Evolutionary conservation across 2,329 filamentous ascomycete species (phyloP).

Genomic region (Epichloe hybrida): DNA sequence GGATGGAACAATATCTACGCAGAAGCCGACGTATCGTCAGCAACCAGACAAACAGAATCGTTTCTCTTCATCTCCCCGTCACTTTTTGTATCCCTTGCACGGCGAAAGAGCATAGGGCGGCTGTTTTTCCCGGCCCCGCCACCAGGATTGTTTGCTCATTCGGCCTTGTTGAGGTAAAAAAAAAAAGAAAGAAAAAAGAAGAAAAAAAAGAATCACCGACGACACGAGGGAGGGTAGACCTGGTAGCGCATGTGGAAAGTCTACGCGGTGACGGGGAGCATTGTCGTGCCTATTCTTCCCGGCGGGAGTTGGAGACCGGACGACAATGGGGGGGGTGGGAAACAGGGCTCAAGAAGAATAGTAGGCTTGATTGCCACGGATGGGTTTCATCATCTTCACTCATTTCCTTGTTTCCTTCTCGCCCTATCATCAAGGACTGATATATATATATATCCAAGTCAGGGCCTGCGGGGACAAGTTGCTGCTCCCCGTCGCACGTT

Average conservation of each 20-base stretch:
- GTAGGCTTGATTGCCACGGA: neutral
- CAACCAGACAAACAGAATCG: neutral
- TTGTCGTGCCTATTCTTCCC: neutral
- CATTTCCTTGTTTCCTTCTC: neutral
- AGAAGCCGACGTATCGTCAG: neutral
- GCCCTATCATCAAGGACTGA: neutral
- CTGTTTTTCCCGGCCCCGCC: too few species aligned
- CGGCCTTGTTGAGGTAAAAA: too few species aligned
- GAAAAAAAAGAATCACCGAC: too few species aligned
- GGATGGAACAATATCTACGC: slow-evolving; percentile 17
- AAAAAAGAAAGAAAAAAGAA: too few species aligned
- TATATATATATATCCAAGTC: too few species aligned
- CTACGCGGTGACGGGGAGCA: neutral
- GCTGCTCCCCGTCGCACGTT: too few species aligned
- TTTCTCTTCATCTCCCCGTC: neutral
- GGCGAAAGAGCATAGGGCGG: too few species aligned
- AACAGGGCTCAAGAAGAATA: neutral
- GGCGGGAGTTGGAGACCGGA: neutral
- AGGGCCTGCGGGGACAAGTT: too few species aligned
- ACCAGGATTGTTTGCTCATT: too few species aligned
- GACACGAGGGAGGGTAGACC: too few species aligned
- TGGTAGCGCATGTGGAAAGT: neutral
- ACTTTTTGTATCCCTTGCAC: neutral
- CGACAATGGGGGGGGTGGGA: neutral
- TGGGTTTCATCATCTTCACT: neutral